Percentiles rank a stretch among this genome's conserved stretches.
Evolutionary conservation across 345 rosid species (phyloP).

Genomic region (Gynandropsis gynandra): DNA sequence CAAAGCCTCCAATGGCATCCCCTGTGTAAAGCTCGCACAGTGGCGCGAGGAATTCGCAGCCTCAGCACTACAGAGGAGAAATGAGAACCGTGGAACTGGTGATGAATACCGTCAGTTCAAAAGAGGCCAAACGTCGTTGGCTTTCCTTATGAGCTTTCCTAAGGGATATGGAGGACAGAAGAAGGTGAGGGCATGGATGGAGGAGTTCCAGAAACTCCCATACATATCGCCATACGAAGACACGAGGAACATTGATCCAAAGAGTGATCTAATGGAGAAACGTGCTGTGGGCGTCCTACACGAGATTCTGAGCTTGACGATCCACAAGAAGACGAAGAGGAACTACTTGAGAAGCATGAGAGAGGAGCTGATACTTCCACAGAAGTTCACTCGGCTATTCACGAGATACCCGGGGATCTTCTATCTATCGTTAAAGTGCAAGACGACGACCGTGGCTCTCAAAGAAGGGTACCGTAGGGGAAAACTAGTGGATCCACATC

Average conservation of each 20-base stretch:
- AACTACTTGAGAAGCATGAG: constrained; percentile 88
- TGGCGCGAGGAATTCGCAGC: constrained; percentile 67
- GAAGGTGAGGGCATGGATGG: constrained; percentile 95
- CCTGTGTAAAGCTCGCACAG: constrained; percentile 45
- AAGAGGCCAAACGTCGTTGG: constrained; percentile 58
- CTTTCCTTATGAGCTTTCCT: constrained; percentile 80
- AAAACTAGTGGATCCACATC: constrained; percentile 73
- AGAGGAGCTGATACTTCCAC: constrained; percentile 72
- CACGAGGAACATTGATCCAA: constrained; percentile 56
- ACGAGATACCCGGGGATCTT: constrained; percentile 92
- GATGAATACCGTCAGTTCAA: constrained; percentile 65
- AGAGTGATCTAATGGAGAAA: constrained; percentile 94
- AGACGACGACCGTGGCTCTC: constrained; percentile 80
- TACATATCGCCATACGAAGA: constrained; percentile 93
- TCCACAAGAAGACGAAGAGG: constrained; percentile 95
- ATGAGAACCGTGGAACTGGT: constrained; percentile 35
- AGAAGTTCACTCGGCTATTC: constrained; percentile 79
- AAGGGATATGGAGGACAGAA: constrained; percentile 91
- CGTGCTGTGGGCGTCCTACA: constrained; percentile 88
- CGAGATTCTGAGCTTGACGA: constrained; percentile 77
- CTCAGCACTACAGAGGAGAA: constrained; percentile 56
- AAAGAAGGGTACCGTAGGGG: constrained; percentile 83
- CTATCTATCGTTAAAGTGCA: constrained; percentile 89
- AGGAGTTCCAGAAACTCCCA: constrained; percentile 89
- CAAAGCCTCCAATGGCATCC: constrained; percentile 49